These are phyloP conservation scores for Sclerotinia subarctica DNA, from an alignment of 2,329 filamentous ascomycete species.

Conservation along the genomic window DNA sequence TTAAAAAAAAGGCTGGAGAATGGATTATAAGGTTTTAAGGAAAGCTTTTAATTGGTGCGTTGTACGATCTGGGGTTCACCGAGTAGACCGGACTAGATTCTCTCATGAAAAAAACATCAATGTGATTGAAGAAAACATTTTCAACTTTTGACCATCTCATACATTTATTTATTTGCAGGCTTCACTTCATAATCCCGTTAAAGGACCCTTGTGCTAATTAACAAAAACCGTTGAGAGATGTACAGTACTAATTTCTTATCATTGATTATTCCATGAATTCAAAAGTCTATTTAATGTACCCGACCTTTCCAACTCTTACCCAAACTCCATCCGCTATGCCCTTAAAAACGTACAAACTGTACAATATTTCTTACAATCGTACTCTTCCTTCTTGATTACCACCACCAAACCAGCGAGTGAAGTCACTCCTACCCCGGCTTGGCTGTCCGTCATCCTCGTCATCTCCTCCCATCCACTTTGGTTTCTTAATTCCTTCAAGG, in stretches of 20 bases:
- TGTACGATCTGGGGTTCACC: slow-evolving; percentile 17
- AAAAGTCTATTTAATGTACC: slow-evolving; percentile 21
- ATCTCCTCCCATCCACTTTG: slow-evolving; percentile 74
- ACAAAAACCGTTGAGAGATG: not conserved
- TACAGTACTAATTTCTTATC: not conserved
- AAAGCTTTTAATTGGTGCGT: not conserved
- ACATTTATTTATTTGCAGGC: not conserved
- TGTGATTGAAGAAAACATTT: not conserved
- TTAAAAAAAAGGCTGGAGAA: slow-evolving; percentile 18
- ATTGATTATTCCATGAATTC: slow-evolving; percentile 20
- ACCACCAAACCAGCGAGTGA: slow-evolving; percentile 59
- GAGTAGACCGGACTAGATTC: slow-evolving; percentile 14
- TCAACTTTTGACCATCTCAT: not conserved
- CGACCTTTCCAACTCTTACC: slow-evolving; percentile 11
- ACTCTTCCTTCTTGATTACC: slow-evolving; percentile 41
- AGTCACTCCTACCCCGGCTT: slow-evolving; percentile 42
- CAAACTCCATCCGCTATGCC: slow-evolving; percentile 37
- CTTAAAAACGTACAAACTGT: slow-evolving; percentile 20
- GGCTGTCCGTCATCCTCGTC: slow-evolving; percentile 41
- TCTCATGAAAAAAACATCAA: not conserved
- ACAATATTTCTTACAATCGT: slow-evolving; percentile 31
- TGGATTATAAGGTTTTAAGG: slow-evolving; percentile 1
- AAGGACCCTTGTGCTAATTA: not conserved
- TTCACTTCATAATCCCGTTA: not conserved
- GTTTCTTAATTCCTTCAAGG: slow-evolving; percentile 71